phyloP scores from a whole-genome alignment of 306 rosid species.

The Senna siamea region DNA sequence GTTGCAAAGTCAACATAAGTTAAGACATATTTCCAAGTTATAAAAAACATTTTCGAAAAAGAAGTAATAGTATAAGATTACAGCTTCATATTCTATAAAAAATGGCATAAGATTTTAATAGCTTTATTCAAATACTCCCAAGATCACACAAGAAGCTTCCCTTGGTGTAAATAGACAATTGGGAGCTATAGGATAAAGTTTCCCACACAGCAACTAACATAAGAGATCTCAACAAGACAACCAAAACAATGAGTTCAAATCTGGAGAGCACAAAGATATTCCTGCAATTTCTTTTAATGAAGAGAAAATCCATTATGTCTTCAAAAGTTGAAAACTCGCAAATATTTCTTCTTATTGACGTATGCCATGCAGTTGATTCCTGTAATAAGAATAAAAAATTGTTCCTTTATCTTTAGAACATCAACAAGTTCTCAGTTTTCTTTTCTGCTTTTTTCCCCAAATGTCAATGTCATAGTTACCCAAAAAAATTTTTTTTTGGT shows the following conservation, averaged over 20 bases:
- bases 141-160: constrained; percentile 8
- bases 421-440: not conserved
- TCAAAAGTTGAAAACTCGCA: constrained; percentile 14
- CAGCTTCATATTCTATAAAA: not conserved
- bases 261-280: not conserved
- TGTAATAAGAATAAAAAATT: not conserved
- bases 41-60: not conserved
- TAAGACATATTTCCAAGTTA: not conserved
- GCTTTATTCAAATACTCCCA: not conserved
- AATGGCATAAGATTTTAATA: not conserved
- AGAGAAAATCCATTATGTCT: not conserved
- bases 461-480: constrained; percentile 2
- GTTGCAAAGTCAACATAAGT: not conserved
- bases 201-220: not conserved
- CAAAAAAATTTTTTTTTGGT: not conserved
- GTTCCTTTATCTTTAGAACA: not conserved
- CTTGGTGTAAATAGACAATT: not conserved
- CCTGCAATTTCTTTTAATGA: not conserved
- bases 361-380: constrained; percentile 4
- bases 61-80: not conserved
- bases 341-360: not conserved
- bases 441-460: not conserved
- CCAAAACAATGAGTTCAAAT: constrained; percentile 16
- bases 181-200: not conserved
- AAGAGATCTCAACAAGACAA: not conserved